phyloP scores from a whole-genome alignment of 371 early-diverging fungal species.

The Mortierella sp. region DNA sequence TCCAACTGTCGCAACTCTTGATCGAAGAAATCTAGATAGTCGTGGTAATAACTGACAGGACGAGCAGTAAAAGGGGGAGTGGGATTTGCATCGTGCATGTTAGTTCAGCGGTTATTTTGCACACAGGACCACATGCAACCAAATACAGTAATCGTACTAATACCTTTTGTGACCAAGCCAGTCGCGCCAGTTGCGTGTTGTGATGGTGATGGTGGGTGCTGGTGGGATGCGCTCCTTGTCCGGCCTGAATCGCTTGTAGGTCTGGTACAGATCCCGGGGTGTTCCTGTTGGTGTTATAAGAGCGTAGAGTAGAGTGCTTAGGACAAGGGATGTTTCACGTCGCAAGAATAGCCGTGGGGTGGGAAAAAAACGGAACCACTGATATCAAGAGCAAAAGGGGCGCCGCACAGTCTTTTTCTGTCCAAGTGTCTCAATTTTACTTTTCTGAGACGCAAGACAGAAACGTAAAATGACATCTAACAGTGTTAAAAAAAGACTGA shows the following conservation, averaged over 20 bases:
- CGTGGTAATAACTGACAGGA: conserved; percentile 33
- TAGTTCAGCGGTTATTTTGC: background rate
- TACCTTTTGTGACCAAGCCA: conserved; percentile 51
- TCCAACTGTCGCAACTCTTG: conserved; percentile 35
- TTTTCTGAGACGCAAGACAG: too few species aligned
- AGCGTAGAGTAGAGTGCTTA: too few species aligned
- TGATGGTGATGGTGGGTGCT: conserved; percentile 43
- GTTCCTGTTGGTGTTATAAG: conserved; percentile 32
- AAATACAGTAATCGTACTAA: too few species aligned
- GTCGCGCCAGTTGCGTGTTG: conserved; percentile 45
- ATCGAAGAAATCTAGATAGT: conserved; percentile 51
- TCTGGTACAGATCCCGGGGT: conserved; percentile 34
- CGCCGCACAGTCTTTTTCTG: too few species aligned
- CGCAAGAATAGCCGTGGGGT: too few species aligned
- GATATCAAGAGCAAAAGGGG: too few species aligned
- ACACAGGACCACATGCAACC: background rate
- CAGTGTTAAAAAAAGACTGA: too few species aligned
- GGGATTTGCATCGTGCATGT: too few species aligned
- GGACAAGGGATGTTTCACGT: too few species aligned
- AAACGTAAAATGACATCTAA: too few species aligned
- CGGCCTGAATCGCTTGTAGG: conserved; percentile 36
- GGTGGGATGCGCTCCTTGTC: conserved; percentile 52
- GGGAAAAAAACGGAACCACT: too few species aligned
- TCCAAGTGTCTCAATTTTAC: too few species aligned
- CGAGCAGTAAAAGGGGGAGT: background rate